Base-by-base conservation (phyloP, 148 eudicot genomes). In the Chenopodium berlandieri region DNA sequence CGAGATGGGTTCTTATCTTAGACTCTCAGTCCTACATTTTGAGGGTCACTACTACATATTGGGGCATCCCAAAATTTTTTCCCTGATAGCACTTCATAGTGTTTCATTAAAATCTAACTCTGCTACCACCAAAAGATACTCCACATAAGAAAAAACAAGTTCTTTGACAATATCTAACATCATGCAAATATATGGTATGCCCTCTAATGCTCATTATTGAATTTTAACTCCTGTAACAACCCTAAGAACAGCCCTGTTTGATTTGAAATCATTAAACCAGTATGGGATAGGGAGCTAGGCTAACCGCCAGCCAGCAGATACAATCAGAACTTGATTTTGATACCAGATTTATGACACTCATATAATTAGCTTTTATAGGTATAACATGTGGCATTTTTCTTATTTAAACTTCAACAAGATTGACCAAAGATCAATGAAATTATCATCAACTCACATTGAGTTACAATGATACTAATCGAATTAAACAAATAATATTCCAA, bases 401-500 rank as follows among this genome's bases (percentile, higher is more conserved):
- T 50, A 71, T 37, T 34, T n/a, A 19, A 22, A 37, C 10, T 34
- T 40, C 74, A 37, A 71, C 74, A 23, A 44, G 3, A 72, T 72
- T 22, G 10, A 62, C 23, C 66, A 67, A 67, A 67, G 34, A 74
- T 44, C 27, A 71, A 32, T 19, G 46, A 48, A 23, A 48, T 25
- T 31, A 69, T 52, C 22, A 60, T 71, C 76, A 74, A 74, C 5
- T 46, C 66, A 64, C 77, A 22, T 48, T 19, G 63, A 47, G 14
- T 6, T 25, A 65, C 78, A 75, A 19, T 7, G 73, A 0, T 75
- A 22, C 60, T 40, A 75, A 68, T 58, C 54, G 34, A 23, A 80
- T 84, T 71, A 84, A 73, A 14, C 78, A 52, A 23, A 71, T 46
- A 80, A 13, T 66, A 20, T 63, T 44, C 44, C 65, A 71, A 71